phyloP scores from a whole-genome alignment of 495 filamentous ascomycete genomes.

The Xylaria cubensis region DNA sequence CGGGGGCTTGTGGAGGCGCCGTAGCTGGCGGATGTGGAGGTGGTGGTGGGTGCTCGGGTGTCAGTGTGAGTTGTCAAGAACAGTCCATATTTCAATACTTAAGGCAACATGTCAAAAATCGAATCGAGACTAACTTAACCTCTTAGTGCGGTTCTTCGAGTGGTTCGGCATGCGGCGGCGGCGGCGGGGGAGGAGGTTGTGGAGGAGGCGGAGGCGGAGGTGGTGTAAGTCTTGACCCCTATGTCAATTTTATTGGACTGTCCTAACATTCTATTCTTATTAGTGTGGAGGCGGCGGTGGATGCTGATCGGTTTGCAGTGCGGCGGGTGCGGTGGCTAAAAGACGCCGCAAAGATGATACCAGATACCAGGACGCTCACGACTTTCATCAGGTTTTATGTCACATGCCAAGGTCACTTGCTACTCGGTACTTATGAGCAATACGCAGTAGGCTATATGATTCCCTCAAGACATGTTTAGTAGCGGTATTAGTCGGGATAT shows the following conservation, averaged over 20 bases:
- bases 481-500: background rate
- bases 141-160: slow-evolving; percentile 33
- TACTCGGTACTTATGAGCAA: background rate
- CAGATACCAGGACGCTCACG: background rate
- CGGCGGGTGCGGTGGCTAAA: background rate
- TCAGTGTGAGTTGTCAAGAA: slow-evolving; percentile 50
- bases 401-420: background rate
- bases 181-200: slow-evolving; percentile 45
- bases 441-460: background rate
- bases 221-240: background rate
- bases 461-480: background rate
- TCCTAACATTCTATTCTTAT: background rate
- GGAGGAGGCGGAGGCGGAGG: slow-evolving; percentile 45
- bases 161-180: slow-evolving; percentile 43
- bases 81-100: slow-evolving; percentile 25
- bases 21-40: slow-evolving; percentile 60
- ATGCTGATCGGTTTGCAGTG: background rate
- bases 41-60: slow-evolving; percentile 41
- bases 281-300: slow-evolving; percentile 2
- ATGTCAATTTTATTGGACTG: background rate
- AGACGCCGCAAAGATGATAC: background rate
- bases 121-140: slow-evolving; percentile 37
- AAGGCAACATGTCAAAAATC: background rate
- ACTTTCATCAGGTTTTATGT: background rate
- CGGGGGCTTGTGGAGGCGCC: slow-evolving; percentile 45